Evolutionary conservation across 2,329 filamentous ascomycete species (phyloP).

Genomic region (Botrytis cinerea): DNA sequence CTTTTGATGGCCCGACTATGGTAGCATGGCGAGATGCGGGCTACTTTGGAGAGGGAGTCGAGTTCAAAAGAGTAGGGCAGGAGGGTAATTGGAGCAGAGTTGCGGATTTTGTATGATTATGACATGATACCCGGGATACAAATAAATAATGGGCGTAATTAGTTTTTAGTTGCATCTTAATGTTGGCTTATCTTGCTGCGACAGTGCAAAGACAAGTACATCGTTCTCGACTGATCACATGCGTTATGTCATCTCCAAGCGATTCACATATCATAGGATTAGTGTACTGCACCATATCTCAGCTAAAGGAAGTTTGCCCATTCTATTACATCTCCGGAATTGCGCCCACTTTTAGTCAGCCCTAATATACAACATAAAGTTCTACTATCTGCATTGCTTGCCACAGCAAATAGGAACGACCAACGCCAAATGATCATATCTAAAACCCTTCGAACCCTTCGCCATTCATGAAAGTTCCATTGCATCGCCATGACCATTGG

Average conservation of each 20-base stretch:
- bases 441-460: slow-evolving; percentile 13
- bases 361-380: slow-evolving; percentile 26
- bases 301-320: background rate
- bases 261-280: background rate
- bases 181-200: background rate
- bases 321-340: slow-evolving; percentile 1
- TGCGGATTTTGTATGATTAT: slow-evolving; percentile 41
- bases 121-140: slow-evolving; percentile 19
- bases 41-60: slow-evolving; percentile 89
- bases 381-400: slow-evolving; percentile 8
- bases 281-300: background rate
- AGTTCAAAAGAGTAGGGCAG: slow-evolving; percentile 64
- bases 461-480: slow-evolving; percentile 58
- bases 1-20: slow-evolving; percentile 85
- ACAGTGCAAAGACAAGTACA: background rate
- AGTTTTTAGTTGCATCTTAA: background rate
- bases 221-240: background rate
- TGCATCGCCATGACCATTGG: slow-evolving; percentile 62
- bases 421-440: slow-evolving; percentile 15
- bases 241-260: background rate
- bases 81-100: slow-evolving; percentile 46
- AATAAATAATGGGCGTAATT: background rate
- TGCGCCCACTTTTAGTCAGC: slow-evolving; percentile 22
- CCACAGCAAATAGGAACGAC: slow-evolving; percentile 20
- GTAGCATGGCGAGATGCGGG: slow-evolving; percentile 86